phyloP scores from a whole-genome alignment of 164 flowering plant species.

The Berberis thunbergii region DNA sequence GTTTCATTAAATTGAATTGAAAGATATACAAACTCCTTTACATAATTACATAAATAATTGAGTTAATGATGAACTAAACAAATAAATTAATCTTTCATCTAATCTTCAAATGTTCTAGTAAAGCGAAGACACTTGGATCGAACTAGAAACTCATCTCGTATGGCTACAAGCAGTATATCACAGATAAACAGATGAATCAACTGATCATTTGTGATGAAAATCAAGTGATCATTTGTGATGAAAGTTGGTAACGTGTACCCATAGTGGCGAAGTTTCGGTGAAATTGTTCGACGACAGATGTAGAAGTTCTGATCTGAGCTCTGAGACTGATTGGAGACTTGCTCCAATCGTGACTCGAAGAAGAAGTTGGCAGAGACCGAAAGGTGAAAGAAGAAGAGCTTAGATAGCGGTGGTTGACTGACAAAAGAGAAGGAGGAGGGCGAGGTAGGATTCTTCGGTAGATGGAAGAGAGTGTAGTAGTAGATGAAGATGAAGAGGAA shows the following conservation, averaged over 20 bases:
- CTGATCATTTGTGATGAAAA: not conserved
- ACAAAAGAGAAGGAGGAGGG: conserved; percentile 9
- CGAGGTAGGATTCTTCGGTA: conserved; percentile 6
- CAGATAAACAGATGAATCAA: no score
- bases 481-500: conserved; percentile 10
- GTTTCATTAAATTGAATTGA: not conserved
- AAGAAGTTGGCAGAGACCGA: conserved; percentile 23
- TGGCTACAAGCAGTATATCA: no score
- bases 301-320: conserved; percentile 53
- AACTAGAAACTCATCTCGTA: no score
- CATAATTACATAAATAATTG: no score
- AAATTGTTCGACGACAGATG: conserved; percentile 36
- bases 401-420: conserved; percentile 1
- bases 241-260: conserved; percentile 12
- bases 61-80: not conserved
- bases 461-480: conserved; percentile 4
- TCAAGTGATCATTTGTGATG: not conserved
- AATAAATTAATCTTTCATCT: not conserved
- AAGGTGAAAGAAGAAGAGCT: conserved; percentile 2
- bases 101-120: no score
- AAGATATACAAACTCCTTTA: not conserved
- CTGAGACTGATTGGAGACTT: conserved; percentile 45
- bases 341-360: conserved; percentile 30
- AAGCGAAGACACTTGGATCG: not conserved
- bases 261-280: conserved; percentile 47